These are phyloP conservation scores for Paecilomyces dactylethromorphus DNA, from an alignment of 2,329 filamentous ascomycete genomes.

Conservation along the genomic window DNA sequence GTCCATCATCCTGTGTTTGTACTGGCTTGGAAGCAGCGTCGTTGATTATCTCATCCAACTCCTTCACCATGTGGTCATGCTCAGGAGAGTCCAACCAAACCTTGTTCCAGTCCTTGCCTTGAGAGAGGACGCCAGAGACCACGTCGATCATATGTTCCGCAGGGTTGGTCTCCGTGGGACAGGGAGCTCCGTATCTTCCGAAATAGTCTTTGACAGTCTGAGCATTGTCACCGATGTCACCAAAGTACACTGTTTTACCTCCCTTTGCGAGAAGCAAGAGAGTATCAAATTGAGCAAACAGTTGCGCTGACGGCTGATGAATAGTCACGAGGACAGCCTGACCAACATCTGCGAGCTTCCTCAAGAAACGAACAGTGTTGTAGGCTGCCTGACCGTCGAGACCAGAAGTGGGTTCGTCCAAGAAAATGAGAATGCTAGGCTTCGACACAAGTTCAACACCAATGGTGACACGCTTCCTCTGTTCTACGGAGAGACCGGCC, in stretches of 20 bases:
- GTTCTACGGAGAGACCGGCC: conserved; percentile 52
- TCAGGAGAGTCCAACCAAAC: conserved; percentile 63
- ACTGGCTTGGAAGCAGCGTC: conserved; percentile 36
- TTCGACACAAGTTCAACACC: conserved; percentile 66
- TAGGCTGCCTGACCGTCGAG: conserved; percentile 62
- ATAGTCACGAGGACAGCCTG: conserved; percentile 67
- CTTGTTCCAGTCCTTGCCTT: conserved; percentile 61
- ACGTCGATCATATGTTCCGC: conserved; percentile 53
- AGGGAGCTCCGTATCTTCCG: conserved; percentile 55
- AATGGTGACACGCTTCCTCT: conserved; percentile 64
- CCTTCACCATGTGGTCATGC: conserved; percentile 48
- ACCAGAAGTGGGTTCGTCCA: conserved; percentile 65
- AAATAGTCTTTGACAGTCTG: conserved; percentile 61
- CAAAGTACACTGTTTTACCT: conserved; percentile 67
- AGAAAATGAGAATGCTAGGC: conserved; percentile 59
- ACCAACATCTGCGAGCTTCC: conserved; percentile 57
- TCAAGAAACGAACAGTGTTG: conserved; percentile 59
- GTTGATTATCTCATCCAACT: conserved; percentile 59
- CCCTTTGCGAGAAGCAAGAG: conserved; percentile 60
- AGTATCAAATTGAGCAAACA: conserved; percentile 66
- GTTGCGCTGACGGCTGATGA: conserved; percentile 60
- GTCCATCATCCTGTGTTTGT: conserved; percentile 34
- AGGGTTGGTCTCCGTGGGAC: conserved; percentile 55
- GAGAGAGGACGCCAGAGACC: conserved; percentile 43
- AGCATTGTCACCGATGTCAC: conserved; percentile 59